Conservation (phyloP, 2,329 filamentous ascomycete genomes). For the Fusarium verticillioides region DNA sequence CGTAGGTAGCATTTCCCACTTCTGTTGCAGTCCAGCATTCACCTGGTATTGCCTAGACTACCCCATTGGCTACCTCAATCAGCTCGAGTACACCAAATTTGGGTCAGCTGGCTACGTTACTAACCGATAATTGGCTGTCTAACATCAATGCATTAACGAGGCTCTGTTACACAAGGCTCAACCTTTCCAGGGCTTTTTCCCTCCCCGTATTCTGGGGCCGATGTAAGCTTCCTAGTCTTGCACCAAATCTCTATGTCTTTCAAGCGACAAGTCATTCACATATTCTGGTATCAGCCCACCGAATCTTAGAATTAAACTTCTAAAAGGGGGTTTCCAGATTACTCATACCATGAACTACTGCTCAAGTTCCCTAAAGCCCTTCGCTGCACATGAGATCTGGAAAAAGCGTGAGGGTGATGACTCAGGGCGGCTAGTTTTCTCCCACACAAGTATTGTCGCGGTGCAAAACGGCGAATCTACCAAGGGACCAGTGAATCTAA, state of each 20-base stretch:
- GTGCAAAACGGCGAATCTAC: background rate
- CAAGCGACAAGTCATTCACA: too few relatives aligned
- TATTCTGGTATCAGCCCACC: background rate
- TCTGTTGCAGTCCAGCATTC: background rate
- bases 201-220: background rate
- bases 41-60: background rate
- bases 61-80: fast-evolving
- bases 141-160: fast-evolving
- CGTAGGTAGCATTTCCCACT: background rate
- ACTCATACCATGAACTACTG: background rate
- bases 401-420: background rate
- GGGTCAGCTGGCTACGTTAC: background rate
- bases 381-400: background rate
- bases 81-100: background rate
- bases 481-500: background rate
- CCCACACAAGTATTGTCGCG: background rate
- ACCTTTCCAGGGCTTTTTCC: background rate
- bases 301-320: too few relatives aligned
- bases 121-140: background rate
- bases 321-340: fast-evolving
- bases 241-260: background rate
- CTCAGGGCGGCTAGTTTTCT: background rate
- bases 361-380: background rate
- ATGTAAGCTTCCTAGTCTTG: fast-evolving
- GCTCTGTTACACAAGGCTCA: background rate